Conservation (phyloP, 768 basidiomycete genomes). For the Auricularia sp. region DNA sequence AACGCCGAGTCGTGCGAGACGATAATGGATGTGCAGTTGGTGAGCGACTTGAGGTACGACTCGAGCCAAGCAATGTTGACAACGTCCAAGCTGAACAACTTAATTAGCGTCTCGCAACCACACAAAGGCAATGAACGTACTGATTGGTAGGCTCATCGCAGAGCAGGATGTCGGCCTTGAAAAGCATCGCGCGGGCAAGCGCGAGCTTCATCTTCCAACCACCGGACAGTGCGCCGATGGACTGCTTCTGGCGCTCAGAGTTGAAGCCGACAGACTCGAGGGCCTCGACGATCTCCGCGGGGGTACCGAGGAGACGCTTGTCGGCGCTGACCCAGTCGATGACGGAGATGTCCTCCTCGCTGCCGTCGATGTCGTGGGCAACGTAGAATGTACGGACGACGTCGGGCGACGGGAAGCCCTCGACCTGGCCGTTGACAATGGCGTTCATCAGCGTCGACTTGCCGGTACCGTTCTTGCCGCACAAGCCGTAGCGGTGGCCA, state of each 20-base stretch:
- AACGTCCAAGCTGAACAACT: conserved; percentile 62
- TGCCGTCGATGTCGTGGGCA: conserved; percentile 97
- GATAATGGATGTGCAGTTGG: conserved; percentile 92
- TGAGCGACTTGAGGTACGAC: conserved; percentile 80
- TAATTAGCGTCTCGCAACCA: background rate
- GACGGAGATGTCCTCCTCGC: conserved; percentile 84
- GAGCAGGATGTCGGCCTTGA: conserved; percentile 94
- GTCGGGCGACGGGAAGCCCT: conserved; percentile 95
- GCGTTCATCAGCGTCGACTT: conserved; percentile 93
- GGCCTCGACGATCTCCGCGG: conserved; percentile 67
- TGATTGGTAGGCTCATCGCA: conserved; percentile 97
- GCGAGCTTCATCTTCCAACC: conserved; percentile 99
- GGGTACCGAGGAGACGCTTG: conserved; percentile 63
- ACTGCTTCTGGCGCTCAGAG: conserved; percentile 71
- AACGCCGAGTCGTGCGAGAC: conserved; percentile 97
- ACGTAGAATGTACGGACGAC: conserved; percentile 99
- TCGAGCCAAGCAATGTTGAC: conserved; percentile 97
- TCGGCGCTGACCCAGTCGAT: conserved; percentile 81
- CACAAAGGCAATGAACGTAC: conserved; percentile 4
- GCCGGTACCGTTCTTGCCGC: conserved; percentile 97
- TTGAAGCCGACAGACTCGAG: conserved; percentile 88
- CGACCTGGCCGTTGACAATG: conserved; percentile 91
- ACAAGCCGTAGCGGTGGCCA: conserved; percentile 96
- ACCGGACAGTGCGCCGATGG: conserved; percentile 89
- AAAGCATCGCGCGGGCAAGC: conserved; percentile 91